A percentile compares a stretch with the other conserved stretches of the same genome.
Conservation (phyloP, 1,284 basidiomycete genomes). For the Hemileia vastatrix region DNA sequence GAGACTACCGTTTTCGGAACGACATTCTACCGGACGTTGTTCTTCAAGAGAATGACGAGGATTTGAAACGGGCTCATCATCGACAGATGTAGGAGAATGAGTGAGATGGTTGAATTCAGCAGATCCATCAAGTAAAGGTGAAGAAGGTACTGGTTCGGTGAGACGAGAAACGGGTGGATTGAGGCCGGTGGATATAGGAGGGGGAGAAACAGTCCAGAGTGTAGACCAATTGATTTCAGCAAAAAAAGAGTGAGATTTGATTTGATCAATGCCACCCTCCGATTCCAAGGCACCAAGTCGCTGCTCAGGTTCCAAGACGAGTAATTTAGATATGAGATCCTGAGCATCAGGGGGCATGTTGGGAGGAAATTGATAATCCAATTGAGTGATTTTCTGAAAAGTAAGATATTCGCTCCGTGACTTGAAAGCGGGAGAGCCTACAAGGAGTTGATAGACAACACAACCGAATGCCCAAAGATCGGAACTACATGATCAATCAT, state of each 20-base stretch:
- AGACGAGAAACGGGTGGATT: too few relatives aligned
- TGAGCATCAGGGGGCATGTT: neutral
- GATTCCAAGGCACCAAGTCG: neutral
- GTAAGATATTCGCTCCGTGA: slow-evolving; percentile 15
- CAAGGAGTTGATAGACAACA: slow-evolving; percentile 9
- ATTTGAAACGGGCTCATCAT: too few relatives aligned
- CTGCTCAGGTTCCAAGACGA: neutral
- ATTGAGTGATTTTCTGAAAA: slow-evolving; percentile 15
- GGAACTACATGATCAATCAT: neutral
- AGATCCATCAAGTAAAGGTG: too few relatives aligned
- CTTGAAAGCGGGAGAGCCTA: slow-evolving; percentile 1
- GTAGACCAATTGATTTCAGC: slow-evolving; percentile 56
- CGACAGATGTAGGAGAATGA: too few relatives aligned
- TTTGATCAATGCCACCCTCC: neutral
- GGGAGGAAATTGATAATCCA: slow-evolving; percentile 8
- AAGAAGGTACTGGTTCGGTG: too few relatives aligned
- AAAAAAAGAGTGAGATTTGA: slow-evolving; percentile 12
- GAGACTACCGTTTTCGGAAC: too few relatives aligned
- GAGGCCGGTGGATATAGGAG: slow-evolving; percentile 46
- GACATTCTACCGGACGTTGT: too few relatives aligned
- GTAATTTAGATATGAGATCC: slow-evolving; percentile 2
- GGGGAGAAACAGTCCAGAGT: slow-evolving; percentile 57
- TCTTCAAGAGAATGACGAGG: too few relatives aligned
- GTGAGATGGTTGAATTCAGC: too few relatives aligned
- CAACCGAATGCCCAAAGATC: slow-evolving; percentile 19